Evolutionary conservation across 1,139 yeast genomes (phyloP).

Genomic region (Hemisphaericaspora xylofermentans): DNA sequence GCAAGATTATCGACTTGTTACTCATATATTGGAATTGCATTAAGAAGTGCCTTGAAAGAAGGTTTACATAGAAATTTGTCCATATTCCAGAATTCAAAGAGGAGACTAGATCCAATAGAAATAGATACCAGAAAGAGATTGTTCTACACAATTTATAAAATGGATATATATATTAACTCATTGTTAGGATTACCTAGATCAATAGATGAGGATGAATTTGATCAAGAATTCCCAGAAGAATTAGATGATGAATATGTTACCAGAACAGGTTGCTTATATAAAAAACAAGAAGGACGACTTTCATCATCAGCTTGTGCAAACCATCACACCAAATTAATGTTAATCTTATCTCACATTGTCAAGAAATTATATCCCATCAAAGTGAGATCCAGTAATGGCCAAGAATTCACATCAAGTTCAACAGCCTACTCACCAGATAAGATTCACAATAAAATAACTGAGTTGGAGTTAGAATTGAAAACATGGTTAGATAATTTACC

Average conservation of each 20-base stretch:
- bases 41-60: constrained; percentile 81
- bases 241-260: constrained; percentile 87
- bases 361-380: constrained; percentile 46
- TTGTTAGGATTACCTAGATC: constrained; percentile 86
- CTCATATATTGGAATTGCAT: constrained; percentile 88
- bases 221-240: constrained; percentile 83
- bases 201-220: constrained; percentile 75
- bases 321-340: constrained; percentile 73
- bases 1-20: constrained; percentile 89
- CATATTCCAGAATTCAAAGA: constrained; percentile 46
- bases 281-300: constrained; percentile 43
- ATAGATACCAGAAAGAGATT: constrained; percentile 81
- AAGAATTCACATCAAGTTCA: constrained; percentile 8
- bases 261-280: constrained; percentile 48
- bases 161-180: constrained; percentile 89
- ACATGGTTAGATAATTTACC: constrained; percentile 78
- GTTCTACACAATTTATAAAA: constrained; percentile 85
- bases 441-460: constrained; percentile 65
- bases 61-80: constrained; percentile 81
- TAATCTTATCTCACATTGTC: constrained; percentile 44
- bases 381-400: constrained; percentile 14
- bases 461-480: constrained; percentile 69
- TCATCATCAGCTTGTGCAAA: constrained; percentile 84
- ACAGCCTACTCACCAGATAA: constrained; percentile 30
- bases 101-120: constrained; percentile 73